Conservation (phyloP, 2,329 filamentous ascomycete species). For the Cercospora sojina region DNA sequence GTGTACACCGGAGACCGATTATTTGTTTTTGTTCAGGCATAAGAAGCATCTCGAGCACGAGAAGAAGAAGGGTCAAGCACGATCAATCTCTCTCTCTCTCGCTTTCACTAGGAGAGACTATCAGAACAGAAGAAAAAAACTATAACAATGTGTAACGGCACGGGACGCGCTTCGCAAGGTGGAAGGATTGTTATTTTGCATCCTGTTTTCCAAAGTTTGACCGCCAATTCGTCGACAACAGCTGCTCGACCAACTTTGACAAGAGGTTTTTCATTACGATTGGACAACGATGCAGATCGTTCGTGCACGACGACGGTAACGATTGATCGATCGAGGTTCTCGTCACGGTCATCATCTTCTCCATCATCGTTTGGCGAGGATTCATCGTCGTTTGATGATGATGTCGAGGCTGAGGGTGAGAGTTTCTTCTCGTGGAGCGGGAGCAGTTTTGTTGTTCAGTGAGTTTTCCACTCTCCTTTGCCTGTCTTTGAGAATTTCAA, state of each 20-base stretch:
- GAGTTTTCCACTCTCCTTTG: background rate
- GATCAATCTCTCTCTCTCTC: too few species aligned
- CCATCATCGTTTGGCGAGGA: background rate
- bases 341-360: background rate
- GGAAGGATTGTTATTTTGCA: constrained; percentile 32
- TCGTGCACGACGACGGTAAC: constrained; percentile 28
- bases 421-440: background rate
- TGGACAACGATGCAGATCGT: constrained; percentile 14
- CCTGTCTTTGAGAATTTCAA: too few species aligned
- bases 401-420: background rate
- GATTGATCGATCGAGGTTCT: constrained; percentile 22
- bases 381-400: background rate
- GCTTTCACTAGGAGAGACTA: too few species aligned
- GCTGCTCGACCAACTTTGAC: constrained; percentile 13
- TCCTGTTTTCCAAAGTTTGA: constrained; percentile 3
- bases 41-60: background rate
- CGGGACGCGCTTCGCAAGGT: constrained; percentile 24
- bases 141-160: constrained; percentile 30
- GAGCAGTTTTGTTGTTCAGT: constrained; percentile 29
- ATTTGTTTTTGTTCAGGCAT: background rate
- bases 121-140: too few species aligned
- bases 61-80: background rate
- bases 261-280: constrained; percentile 28
- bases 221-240: background rate
- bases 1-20: background rate